phyloP scores from a whole-genome alignment of 139 green algal species.

The Zygnema circumcarinatum region DNA sequence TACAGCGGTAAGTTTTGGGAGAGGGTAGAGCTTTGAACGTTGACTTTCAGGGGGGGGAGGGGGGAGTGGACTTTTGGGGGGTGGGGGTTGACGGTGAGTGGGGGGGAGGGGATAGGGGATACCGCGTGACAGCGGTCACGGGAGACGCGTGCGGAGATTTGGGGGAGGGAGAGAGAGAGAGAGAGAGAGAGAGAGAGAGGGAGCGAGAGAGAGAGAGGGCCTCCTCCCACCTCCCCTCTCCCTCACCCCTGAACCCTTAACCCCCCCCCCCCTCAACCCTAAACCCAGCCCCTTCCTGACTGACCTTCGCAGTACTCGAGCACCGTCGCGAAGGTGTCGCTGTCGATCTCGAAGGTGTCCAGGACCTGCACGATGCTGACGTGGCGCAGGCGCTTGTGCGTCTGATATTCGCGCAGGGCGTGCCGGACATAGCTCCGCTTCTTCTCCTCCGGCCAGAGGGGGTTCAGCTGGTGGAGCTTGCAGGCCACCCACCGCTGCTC shows the following conservation, averaged over 20 bases:
- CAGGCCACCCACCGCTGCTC: slow-evolving; percentile 74
- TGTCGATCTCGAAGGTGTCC: slow-evolving; percentile 94
- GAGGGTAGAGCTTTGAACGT: not conserved
- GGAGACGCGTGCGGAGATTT: no score
- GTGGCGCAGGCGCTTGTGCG: slow-evolving; percentile 80
- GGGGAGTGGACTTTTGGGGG: not conserved
- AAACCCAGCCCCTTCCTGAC: no score
- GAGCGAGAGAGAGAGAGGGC: no score
- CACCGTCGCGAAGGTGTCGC: slow-evolving; percentile 89
- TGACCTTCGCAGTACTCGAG: slow-evolving; percentile 85
- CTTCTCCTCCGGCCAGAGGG: slow-evolving; percentile 76
- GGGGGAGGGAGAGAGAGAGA: slow-evolving; percentile 18
- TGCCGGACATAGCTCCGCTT: slow-evolving; percentile 91
- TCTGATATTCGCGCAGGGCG: slow-evolving; percentile 89
- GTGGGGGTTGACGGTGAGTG: not conserved
- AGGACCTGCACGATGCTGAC: slow-evolving; percentile 80
- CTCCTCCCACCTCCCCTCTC: no score
- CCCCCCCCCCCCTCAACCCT: no score
- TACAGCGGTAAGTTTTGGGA: not conserved
- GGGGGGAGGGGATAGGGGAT: not conserved
- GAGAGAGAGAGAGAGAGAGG: slow-evolving; percentile 18
- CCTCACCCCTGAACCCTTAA: no score
- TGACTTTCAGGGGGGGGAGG: slow-evolving; percentile 14
- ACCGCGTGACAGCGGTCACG: not conserved
- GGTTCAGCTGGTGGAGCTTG: slow-evolving; percentile 88